These are phyloP conservation scores for Blechomonas ayalai DNA, from an alignment of 208 protist genomes.

Conservation along the genomic window DNA sequence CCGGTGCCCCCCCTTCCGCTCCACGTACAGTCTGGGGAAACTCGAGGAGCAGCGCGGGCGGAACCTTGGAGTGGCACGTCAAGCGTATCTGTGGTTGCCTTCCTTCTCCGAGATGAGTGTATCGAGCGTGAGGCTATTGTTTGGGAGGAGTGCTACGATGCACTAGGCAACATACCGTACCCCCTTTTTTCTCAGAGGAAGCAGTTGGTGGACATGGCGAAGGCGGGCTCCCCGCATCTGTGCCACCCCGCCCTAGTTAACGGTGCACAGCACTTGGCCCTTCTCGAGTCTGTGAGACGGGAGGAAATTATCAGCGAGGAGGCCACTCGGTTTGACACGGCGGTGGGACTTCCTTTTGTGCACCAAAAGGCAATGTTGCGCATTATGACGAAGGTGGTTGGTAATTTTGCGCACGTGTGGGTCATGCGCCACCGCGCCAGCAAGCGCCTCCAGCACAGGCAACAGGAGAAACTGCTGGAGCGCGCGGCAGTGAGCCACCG, in stretches of 20 bases:
- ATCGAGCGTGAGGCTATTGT: slow-evolving; percentile 37
- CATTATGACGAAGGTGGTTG: slow-evolving; percentile 20
- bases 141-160: slow-evolving; percentile 24
- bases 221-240: neutral
- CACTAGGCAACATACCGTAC: slow-evolving; percentile 21
- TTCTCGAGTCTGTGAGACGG: slow-evolving; percentile 1
- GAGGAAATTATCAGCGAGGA: slow-evolving; percentile 18
- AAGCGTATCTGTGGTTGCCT: slow-evolving; percentile 14
- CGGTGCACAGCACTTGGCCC: slow-evolving; percentile 1
- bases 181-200: slow-evolving; percentile 1
- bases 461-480: slow-evolving; percentile 4
- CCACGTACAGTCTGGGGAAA: neutral
- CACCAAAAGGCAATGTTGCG: slow-evolving; percentile 16
- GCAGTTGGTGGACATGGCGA: neutral
- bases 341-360: slow-evolving; percentile 11
- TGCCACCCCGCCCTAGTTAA: neutral
- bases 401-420: slow-evolving; percentile 27
- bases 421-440: slow-evolving; percentile 17
- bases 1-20: too few species aligned
- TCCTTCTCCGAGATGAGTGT: slow-evolving; percentile 37
- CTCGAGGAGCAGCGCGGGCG: too few species aligned
- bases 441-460: slow-evolving; percentile 7
- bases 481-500: slow-evolving; percentile 18
- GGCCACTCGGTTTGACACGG: slow-evolving; percentile 5
- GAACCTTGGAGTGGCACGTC: too few species aligned